Conservation (phyloP, 495 filamentous ascomycete species). For the Podospora conica region DNA sequence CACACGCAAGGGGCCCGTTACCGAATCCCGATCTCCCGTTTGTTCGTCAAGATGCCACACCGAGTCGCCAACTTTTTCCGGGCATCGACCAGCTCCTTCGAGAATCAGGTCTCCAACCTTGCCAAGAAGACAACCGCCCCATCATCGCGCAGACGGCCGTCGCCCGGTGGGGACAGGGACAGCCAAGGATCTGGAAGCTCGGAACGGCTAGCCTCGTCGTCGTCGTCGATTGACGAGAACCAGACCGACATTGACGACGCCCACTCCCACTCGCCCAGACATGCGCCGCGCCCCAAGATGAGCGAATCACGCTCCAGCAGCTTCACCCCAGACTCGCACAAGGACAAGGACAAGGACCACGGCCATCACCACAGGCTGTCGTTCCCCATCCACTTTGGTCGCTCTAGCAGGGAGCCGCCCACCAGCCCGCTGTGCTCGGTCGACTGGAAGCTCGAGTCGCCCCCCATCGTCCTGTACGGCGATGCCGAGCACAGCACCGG, state of each 20-base stretch:
- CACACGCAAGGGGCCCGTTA: conserved; percentile 4
- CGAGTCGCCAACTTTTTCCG: conserved; percentile 46
- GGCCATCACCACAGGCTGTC: conserved; percentile 41
- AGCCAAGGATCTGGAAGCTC: conserved; percentile 21
- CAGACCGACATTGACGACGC: conserved; percentile 18
- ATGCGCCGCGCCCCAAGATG: conserved; percentile 20
- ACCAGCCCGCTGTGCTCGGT: conserved; percentile 48
- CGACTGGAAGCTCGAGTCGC: conserved; percentile 78
- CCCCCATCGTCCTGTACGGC: conserved; percentile 81
- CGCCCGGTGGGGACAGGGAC: neutral
- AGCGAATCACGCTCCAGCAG: conserved; percentile 27
- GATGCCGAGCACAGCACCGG: conserved; percentile 68
- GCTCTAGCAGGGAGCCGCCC: conserved; percentile 39
- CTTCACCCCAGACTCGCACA: conserved; percentile 18
- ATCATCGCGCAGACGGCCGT: conserved; percentile 20
- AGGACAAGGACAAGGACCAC: neutral
- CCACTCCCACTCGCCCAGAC: conserved; percentile 1
- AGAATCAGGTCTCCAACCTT: conserved; percentile 27
- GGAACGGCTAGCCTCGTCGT: conserved; percentile 28
- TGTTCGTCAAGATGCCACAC: conserved; percentile 42
- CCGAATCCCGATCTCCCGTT: neutral
- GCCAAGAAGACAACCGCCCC: conserved; percentile 23
- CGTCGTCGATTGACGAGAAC: conserved; percentile 30
- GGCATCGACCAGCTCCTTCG: conserved; percentile 32
- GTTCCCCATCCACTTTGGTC: conserved; percentile 44